A percentile compares a stretch with the other conserved stretches of the same genome.
Conservation (phyloP, 768 basidiomycete genomes). For the Suillus decipiens region DNA sequence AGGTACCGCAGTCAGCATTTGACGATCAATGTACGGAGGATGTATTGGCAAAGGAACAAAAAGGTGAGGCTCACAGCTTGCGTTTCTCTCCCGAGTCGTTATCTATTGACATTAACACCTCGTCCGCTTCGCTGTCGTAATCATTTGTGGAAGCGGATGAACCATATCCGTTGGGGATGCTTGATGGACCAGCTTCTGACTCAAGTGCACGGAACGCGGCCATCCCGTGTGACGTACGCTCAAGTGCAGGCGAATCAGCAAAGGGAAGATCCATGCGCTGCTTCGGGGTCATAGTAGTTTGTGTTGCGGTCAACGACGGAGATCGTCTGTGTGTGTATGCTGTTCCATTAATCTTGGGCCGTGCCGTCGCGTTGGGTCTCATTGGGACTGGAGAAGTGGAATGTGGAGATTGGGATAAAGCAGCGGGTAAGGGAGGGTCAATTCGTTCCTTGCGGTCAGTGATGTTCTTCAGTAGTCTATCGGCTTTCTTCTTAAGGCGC, state of each 20-base stretch:
- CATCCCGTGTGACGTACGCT: constrained; percentile 79
- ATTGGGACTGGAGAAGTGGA: constrained; percentile 20
- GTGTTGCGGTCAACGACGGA: constrained; percentile 36
- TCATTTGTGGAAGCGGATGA: constrained; percentile 21
- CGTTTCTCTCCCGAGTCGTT: constrained; percentile 59
- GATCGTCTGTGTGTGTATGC: constrained; percentile 40
- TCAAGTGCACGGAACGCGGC: constrained; percentile 62
- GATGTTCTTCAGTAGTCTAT: constrained; percentile 83
- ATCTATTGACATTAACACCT: constrained; percentile 34
- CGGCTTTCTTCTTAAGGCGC: constrained; percentile 81
- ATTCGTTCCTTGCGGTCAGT: constrained; percentile 84
- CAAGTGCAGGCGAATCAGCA: constrained; percentile 64
- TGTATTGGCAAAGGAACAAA: background rate
- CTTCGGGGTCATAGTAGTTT: constrained; percentile 20
- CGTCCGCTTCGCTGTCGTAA: constrained; percentile 41
- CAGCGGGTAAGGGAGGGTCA: constrained; percentile 64
- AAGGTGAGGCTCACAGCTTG: constrained; percentile 47
- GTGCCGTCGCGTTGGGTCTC: constrained; percentile 38
- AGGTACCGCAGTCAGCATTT: constrained; percentile 3
- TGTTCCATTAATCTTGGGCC: constrained; percentile 47
- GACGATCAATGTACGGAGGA: background rate
- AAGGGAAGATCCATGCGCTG: constrained; percentile 50
- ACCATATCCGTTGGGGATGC: constrained; percentile 31
- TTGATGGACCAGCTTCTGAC: constrained; percentile 35
- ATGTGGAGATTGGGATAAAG: constrained; percentile 34